phyloP scores from a whole-genome alignment of 768 basidiomycete genomes.

The Clitopilus hobsonii region DNA sequence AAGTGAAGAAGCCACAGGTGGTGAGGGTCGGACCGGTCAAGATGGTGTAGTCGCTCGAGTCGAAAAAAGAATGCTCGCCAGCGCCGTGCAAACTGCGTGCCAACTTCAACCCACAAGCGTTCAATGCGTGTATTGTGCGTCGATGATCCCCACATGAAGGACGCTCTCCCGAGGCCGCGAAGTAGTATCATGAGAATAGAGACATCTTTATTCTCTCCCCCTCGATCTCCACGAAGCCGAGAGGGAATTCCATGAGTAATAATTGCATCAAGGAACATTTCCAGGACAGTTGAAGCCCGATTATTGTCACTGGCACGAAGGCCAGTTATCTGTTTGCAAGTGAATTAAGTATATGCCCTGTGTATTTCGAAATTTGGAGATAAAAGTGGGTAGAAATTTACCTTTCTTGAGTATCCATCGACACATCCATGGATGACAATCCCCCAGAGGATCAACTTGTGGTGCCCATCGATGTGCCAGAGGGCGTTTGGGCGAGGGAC shows the following conservation, averaged over 20 bases:
- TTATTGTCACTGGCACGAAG: conserved; percentile 24
- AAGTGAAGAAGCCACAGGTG: conserved; percentile 42
- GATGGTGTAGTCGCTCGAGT: conserved; percentile 27
- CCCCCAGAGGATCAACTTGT: conserved; percentile 26
- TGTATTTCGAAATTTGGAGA: not conserved
- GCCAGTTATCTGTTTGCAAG: conserved; percentile 10
- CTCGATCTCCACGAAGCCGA: conserved; percentile 26
- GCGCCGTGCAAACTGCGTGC: conserved; percentile 27
- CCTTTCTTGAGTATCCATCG: conserved; percentile 18
- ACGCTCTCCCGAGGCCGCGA: conserved; percentile 21
- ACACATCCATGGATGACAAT: conserved; percentile 22
- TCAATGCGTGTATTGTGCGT: conserved; percentile 41
- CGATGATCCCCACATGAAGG: conserved; percentile 33
- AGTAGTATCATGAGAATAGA: conserved; percentile 29
- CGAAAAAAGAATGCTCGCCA: conserved; percentile 39
- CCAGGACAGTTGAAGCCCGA: conserved; percentile 19
- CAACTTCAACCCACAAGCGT: conserved; percentile 39
- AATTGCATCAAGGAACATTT: conserved; percentile 18
- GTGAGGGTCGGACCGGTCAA: conserved; percentile 20
- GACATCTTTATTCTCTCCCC: conserved; percentile 28
- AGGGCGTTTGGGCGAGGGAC: conserved; percentile 18
- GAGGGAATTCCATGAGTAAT: conserved; percentile 22
- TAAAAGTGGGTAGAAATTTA: conserved; percentile 8
- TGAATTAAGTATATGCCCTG: not conserved
- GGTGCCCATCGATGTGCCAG: conserved; percentile 31